Base-by-base conservation (phyloP, 768 basidiomycete genomes). In the Suillus tomentosus region DNA sequence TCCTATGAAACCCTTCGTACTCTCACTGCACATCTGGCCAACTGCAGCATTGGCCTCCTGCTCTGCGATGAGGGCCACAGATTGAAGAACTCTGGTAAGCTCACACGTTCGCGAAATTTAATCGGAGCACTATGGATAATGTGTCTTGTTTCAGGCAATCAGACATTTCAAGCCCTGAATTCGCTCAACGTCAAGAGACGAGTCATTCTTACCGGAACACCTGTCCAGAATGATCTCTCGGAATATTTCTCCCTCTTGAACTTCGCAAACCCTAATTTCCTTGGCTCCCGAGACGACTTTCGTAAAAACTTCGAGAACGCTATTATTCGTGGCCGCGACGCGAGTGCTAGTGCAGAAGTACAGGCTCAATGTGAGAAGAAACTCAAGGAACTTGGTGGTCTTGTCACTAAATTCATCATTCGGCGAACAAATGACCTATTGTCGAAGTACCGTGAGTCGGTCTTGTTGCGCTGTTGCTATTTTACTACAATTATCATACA, bases 31-130 rank as follows among this genome's bases (percentile, higher is more conserved):
- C 86, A 96, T 70, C 82, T 99, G 13, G 87, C 88, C 4, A 85
- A 84, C 63, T 94, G 92, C 67, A 87, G 82, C 60, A 92, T 99
- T 55, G 97, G 97, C 2, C 77, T 99, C 17, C 78, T 99, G n/a
- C 85, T 99, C 37, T 96, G 95, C 66, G 96, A 99, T 70, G 96
- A 99, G 79, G 96, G 96, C 5, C 96, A 99, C 79, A 82, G 96
- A 59, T 80, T 99, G 64, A 99, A 99, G 79, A 99, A 99, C 73
- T 92, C 92, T 55, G 92, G 95, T 92, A 67, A 61, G 81, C 63
- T 40, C 36, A 22, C 39, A 19, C 31, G 62, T 47, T 64, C 43
- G 13, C 61, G 59, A 13, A 39, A 47, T 50, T 13, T 8, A 31
- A 34, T 50, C 63, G 65, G 55, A 67, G 54, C 51, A 37, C 15